Evolutionary conservation across 768 basidiomycete genomes (phyloP), one percentile per base, ranked within the genome.

Genomic region (Cystofilobasidium ferigula): DNA sequence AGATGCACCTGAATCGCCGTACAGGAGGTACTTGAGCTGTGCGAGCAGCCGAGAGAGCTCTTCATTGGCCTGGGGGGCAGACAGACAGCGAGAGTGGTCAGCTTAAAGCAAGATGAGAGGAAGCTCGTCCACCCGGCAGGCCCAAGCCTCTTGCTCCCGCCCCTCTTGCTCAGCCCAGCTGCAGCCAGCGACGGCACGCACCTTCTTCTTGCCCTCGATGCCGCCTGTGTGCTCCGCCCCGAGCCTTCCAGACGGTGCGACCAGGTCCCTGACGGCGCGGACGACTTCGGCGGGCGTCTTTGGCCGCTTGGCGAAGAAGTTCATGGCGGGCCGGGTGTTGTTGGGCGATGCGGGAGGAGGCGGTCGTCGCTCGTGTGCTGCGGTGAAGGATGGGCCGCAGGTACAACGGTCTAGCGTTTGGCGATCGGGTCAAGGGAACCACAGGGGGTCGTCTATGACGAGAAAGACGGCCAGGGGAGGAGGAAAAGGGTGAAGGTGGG

Each of bases 31-130:
- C 79, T 95, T 95, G 77, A 94, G 87, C 75, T 89, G 88, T 73
- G 89, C 86, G 38, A 94, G 80, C 75, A 87, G 86, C 81, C 89
- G 91, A 22, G 86, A 84, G 22, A 92, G 84, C 69, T 94, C 92
- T 69, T 95, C 92, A 76, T 80, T 84, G 8, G 90, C 88, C 91
- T 95, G 34, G 2, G 26, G n/a, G n/a, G n/a, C n/a, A n/a, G 72
- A 20, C 57, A 42, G 34, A 51, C 30, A 57, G 34, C 16, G 32
- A 30, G 20, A 26, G 5, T 13, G 30, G 43, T 9, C 1, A 48
- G 47, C n/a, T n/a, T 34, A 5, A 53, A 14, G 26, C 38, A 30
- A 63, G 40, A 36, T 13, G 38, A 20, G 47, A 48, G 35, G 28
- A 38, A 24, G 26, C 47, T 48, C 38, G 28, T 30, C 32, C 22